Percentiles rank a stretch among this genome's conserved stretches.
These are phyloP conservation scores for Cytospora paraplurivora DNA, from an alignment of 2,329 filamentous ascomycete species.

Conservation along the genomic window DNA sequence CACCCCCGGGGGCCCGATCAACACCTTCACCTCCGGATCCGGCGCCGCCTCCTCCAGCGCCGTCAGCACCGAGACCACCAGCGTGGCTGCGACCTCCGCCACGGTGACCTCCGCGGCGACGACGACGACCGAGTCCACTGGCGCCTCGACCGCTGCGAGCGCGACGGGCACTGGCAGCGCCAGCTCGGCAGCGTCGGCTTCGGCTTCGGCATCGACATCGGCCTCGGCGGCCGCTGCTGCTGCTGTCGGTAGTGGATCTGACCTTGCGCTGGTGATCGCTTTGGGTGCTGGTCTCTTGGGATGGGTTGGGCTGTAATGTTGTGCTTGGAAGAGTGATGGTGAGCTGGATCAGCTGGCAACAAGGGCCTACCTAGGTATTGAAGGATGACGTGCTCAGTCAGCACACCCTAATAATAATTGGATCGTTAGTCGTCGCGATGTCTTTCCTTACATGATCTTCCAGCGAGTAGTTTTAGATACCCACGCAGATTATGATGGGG, in stretches of 20 bases:
- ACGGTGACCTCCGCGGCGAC: constrained; percentile 14
- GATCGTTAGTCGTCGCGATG: too few species aligned
- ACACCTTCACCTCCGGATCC: constrained; percentile 8
- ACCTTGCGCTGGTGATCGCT: constrained; percentile 25
- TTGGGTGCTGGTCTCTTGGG: constrained; percentile 24
- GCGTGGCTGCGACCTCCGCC: constrained; percentile 12
- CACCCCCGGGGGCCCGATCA: constrained; percentile 16
- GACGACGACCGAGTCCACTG: constrained; percentile 21
- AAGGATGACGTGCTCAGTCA: neutral
- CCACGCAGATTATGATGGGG: too few species aligned
- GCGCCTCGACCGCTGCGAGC: neutral
- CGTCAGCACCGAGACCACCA: neutral
- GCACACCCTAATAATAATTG: neutral
- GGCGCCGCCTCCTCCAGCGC: neutral
- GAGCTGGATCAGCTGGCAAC: too few species aligned
- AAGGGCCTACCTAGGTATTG: too few species aligned
- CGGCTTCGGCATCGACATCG: constrained; percentile 4
- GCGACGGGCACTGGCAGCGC: constrained; percentile 3
- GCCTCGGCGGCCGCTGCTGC: constrained; percentile 1
- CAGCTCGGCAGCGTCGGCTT: neutral
- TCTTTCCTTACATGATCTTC: too few species aligned
- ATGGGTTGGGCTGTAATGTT: constrained; percentile 12
- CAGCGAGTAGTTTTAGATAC: too few species aligned
- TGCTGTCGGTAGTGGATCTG: constrained; percentile 4
- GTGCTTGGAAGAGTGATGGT: neutral